Evolutionary conservation across 495 filamentous ascomycete genomes (phyloP), one percentile per base, ranked within the genome.

Genomic region (Penicillium argentinense): DNA sequence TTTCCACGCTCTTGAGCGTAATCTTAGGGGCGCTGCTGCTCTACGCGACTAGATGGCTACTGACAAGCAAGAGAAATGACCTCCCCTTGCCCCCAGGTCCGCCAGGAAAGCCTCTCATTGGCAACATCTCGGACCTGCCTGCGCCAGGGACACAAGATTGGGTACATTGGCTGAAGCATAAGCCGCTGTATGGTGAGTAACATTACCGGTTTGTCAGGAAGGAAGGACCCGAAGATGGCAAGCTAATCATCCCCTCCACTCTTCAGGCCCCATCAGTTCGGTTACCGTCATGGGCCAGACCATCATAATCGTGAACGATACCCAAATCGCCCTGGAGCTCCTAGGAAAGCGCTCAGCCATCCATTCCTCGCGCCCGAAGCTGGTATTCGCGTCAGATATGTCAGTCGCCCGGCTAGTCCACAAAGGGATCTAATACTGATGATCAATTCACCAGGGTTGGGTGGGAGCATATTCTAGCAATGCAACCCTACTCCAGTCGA

Each of bases 251-350:
- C n/a, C 5, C 5, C 5, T 26, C 25, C 25, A 26, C 11, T 13
- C 7, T 33, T 7, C 13, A 64, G 57, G 76, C 4, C 68, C 72
- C 0, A 66, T 80, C 12, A 79, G 74, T 47, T 80, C 74, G 13
- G 37, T 80, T 5, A 74, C 68, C 1, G 58, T 76, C 3, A 51
- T 75, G 34, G 75, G 73, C 1, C 64, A 74, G 49, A 73, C 74
- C 1, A 63, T 78, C 3, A 47, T 78, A 9, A 70, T 80, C 38
- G 37, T 80, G 14, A 68, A 76, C 49, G 68, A 76, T 38, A 45
- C 39, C n/a, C 19, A 60, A 1, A 17, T 66, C 3, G 70, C 71
- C 0, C 26, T 59, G 29, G 74, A 79, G 24, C 54, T 80, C 0
- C 32, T 79, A 23, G 65, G 64, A 19, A 74, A 75, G 45, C 62